Percentiles rank a stretch among this genome's conserved stretches.
phyloP scores from a whole-genome alignment of 2,329 filamentous ascomycete genomes.

The Aspergillus sp. region DNA sequence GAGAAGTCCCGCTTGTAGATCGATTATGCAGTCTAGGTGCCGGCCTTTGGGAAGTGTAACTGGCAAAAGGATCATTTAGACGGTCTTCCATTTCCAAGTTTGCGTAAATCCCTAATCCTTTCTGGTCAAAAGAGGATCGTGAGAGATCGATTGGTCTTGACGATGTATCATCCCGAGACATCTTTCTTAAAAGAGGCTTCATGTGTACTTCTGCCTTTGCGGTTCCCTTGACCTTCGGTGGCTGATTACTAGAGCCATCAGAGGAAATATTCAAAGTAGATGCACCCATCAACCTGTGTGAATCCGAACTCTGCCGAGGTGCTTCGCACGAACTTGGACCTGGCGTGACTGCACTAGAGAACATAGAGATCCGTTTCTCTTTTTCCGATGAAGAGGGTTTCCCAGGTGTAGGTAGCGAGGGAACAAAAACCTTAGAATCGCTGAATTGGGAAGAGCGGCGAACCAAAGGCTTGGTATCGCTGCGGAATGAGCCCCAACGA shows the following conservation, averaged over 20 bases:
- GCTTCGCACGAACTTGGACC: constrained; percentile 7
- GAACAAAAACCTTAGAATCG: not conserved
- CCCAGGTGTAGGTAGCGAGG: not conserved
- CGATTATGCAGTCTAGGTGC: constrained; percentile 41
- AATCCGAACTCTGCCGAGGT: not conserved
- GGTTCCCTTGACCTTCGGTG: constrained; percentile 13
- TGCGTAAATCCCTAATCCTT: constrained; percentile 52
- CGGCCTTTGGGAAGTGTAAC: constrained; percentile 29
- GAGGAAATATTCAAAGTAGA: constrained; percentile 7
- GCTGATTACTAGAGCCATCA: constrained; percentile 12
- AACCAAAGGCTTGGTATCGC: constrained; percentile 3
- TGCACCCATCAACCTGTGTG: constrained; percentile 5
- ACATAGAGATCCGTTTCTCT: constrained; percentile 6
- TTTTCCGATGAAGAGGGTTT: constrained; percentile 2
- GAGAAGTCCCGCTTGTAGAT: constrained; percentile 52
- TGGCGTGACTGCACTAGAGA: constrained; percentile 7
- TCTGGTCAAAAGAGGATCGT: constrained; percentile 51
- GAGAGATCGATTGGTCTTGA: constrained; percentile 51
- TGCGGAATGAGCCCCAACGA: not conserved
- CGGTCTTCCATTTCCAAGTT: constrained; percentile 24
- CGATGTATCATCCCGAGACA: constrained; percentile 45
- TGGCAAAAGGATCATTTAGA: constrained; percentile 35
- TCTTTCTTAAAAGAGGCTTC: constrained; percentile 53
- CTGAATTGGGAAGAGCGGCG: constrained; percentile 1
- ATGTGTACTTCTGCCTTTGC: constrained; percentile 39